Evolutionary conservation across 83 land plant species (phyloP).

Genomic region (Thuja plicata): DNA sequence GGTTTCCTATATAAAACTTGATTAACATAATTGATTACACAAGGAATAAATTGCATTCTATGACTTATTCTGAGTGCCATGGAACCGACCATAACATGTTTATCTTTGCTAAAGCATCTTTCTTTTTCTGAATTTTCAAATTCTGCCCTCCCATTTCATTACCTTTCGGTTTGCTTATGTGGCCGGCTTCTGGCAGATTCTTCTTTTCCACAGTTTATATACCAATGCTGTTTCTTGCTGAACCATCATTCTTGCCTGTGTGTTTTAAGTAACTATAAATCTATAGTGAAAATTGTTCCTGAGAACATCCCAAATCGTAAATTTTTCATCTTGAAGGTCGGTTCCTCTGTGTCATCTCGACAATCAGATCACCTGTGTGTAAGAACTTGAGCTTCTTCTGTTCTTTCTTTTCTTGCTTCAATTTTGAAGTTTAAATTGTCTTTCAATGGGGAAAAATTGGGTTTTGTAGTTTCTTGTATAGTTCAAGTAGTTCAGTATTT

Average conservation of each 20-base stretch:
- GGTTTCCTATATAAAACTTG: background rate
- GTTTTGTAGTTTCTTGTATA: background rate
- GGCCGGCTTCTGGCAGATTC: background rate
- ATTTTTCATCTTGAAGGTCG: background rate
- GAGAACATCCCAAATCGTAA: background rate
- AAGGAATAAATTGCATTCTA: background rate
- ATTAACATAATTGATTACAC: background rate
- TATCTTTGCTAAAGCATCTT: background rate
- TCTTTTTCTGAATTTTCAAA: background rate
- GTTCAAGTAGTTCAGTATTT: background rate
- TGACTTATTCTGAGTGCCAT: background rate
- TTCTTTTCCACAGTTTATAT: background rate
- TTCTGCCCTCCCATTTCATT: background rate
- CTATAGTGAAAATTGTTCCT: background rate
- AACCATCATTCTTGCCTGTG: background rate
- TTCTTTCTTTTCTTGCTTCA: background rate
- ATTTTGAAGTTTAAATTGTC: background rate
- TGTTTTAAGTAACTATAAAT: background rate
- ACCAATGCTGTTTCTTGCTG: background rate
- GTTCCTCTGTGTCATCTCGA: background rate
- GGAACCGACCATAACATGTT: conserved; percentile 1
- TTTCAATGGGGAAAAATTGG: background rate
- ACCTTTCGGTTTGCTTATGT: background rate
- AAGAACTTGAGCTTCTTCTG: background rate
- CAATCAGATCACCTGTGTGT: background rate